Evolutionary conservation across 1,139 yeast genomes (phyloP).

Genomic region (Pneumocystis sp.): DNA sequence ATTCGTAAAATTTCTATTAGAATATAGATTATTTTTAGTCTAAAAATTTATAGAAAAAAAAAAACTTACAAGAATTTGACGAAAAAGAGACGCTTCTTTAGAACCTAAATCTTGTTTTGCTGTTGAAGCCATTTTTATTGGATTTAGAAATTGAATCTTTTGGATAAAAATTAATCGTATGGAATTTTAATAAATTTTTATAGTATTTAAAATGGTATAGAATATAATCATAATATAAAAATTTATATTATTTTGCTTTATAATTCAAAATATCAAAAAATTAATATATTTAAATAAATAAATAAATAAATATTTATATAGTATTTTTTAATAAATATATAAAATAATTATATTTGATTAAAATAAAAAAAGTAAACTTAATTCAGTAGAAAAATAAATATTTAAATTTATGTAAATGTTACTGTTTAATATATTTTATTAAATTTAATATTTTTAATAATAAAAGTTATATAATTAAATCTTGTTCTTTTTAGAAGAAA

Average conservation of each 20-base stretch:
- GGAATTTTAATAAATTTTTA: background rate
- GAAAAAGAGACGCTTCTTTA: background rate
- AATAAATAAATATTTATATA: too few species aligned
- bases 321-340: too few species aligned
- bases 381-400: too few species aligned
- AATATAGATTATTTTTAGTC: background rate
- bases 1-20: constrained; percentile 55
- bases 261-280: too few species aligned
- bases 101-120: background rate
- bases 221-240: background rate
- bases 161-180: background rate
- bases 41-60: background rate
- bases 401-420: too few species aligned
- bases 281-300: too few species aligned
- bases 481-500: too few species aligned
- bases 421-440: too few species aligned
- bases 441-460: too few species aligned
- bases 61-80: background rate
- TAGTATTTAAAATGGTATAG: background rate
- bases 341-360: too few species aligned
- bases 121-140: background rate
- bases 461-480: too few species aligned
- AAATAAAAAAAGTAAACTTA: too few species aligned
- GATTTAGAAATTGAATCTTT: background rate
- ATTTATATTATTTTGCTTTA: background rate